Base-by-base conservation (phyloP, 2,329 filamentous ascomycete species). In the Rhexocercosporidium sp. region DNA sequence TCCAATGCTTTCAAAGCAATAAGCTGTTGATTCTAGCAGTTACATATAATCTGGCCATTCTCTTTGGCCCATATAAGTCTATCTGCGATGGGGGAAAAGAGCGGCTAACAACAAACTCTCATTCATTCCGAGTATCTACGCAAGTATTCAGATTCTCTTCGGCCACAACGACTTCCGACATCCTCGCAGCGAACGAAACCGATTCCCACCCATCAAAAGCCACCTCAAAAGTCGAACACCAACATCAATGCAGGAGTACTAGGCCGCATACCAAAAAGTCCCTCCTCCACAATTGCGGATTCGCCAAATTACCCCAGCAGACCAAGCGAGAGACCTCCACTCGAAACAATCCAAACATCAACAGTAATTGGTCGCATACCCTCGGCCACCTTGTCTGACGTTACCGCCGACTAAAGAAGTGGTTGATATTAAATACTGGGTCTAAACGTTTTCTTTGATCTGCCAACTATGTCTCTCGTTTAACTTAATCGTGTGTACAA, bases 321-420 rank as follows among this genome's bases (percentile, higher is more conserved):
- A 27, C 49, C 27, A 16, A n/a, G 14, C 25, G 5, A 53, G 49
- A 25, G 25, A 53, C 49, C 49, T 18, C 1, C 1, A 53, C 14
- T 6, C 49, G 49, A 53, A 31, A 53, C 49, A 16, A n/a, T n/a
- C 25, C 49, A 53, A 53, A 53, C 49, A 53, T 31, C 27, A 29
- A 53, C 27, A 8, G 1, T 27, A 53, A 53, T 53, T 53, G 49
- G 49, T 31, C 49, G 49, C 49, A 53, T 53, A 14, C 1, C 27
- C 25, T 31, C 49, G 49, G 49, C 49, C 49, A 31, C 49, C 49
- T 27, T 16, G 49, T 53, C 49, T 53, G 49, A 53, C n/a, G 49
- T 53, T 53, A 53, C 49, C 49, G 49, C 49, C 49, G 49, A 53
- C 22, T 27, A 31, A 22, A 31, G 7, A 53, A 31, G 3, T n/a